A percentile compares a stretch with the other conserved stretches of the same genome.
phyloP scores from a whole-genome alignment of 768 basidiomycete species.

The Lepiota brunneoincarnata region DNA sequence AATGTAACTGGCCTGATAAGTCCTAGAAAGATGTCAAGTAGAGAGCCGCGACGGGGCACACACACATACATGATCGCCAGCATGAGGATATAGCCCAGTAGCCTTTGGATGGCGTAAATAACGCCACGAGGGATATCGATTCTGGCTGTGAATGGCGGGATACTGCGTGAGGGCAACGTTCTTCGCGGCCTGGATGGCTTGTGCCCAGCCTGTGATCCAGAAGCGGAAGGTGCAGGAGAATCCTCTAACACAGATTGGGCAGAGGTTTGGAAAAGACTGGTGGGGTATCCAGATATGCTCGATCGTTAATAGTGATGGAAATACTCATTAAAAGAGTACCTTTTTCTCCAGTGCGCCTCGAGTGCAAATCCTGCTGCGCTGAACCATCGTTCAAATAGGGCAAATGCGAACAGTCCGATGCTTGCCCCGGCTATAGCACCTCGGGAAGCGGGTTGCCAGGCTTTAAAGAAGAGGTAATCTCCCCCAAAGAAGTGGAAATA shows the following conservation, averaged over 20 bases:
- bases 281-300: background rate
- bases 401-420: slow-evolving; percentile 65
- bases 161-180: slow-evolving; percentile 27
- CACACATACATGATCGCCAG: slow-evolving; percentile 69
- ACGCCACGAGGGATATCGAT: slow-evolving; percentile 74
- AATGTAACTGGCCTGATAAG: slow-evolving; percentile 77
- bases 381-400: slow-evolving; percentile 70
- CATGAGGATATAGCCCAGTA: slow-evolving; percentile 74
- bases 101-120: slow-evolving; percentile 59
- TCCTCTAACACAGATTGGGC: background rate
- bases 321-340: slow-evolving; percentile 32
- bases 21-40: slow-evolving; percentile 47
- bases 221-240: background rate
- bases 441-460: slow-evolving; percentile 63
- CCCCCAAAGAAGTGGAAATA: slow-evolving; percentile 69
- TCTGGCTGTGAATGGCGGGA: slow-evolving; percentile 61
- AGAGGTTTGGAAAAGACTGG: background rate
- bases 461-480: slow-evolving; percentile 64
- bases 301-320: no score
- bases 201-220: background rate
- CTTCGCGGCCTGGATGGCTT: slow-evolving; percentile 2
- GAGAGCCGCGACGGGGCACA: background rate
- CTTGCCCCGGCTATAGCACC: slow-evolving; percentile 77
- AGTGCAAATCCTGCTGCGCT: slow-evolving; percentile 50
- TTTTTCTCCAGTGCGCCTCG: slow-evolving; percentile 56